Percentiles rank a stretch among this genome's conserved stretches.
Conservation (phyloP, 2,329 filamentous ascomycete species). For the Endothia cerciana region DNA sequence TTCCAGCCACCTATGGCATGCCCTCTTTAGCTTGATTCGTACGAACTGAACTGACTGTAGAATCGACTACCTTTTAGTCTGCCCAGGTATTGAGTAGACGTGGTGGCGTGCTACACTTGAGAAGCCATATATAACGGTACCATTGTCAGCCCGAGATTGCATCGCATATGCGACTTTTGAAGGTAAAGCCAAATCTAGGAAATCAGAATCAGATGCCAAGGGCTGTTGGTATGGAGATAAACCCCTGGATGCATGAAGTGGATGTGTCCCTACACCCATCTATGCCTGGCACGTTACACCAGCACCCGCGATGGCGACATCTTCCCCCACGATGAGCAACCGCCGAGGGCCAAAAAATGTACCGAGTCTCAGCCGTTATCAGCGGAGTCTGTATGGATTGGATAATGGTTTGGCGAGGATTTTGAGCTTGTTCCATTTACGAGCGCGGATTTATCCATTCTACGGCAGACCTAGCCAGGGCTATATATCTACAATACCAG, state of each 20-base stretch:
- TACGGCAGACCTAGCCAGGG: background rate
- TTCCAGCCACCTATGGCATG: background rate
- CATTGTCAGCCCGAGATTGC: too few relatives aligned
- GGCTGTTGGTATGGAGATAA: background rate
- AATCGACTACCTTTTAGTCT: background rate
- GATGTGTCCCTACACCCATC: background rate
- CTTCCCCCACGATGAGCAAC: slow-evolving; percentile 10
- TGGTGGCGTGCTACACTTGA: too few relatives aligned
- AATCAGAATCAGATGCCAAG: background rate
- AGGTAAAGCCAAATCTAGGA: background rate
- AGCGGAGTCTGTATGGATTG: background rate
- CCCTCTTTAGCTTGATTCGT: background rate
- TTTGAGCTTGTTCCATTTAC: background rate
- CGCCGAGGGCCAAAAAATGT: background rate
- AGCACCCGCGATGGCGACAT: slow-evolving; percentile 7
- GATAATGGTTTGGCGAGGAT: background rate
- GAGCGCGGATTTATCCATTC: background rate
- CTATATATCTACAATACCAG: background rate
- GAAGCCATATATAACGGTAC: too few relatives aligned
- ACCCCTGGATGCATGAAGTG: background rate
- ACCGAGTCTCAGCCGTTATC: background rate
- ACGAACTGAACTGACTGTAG: background rate
- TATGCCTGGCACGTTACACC: background rate
- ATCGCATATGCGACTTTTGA: too few relatives aligned
- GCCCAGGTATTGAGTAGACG: too few relatives aligned